These are phyloP conservation scores for Boletellus dicymbophilus DNA, from an alignment of 1,284 basidiomycete species.

Conservation along the genomic window DNA sequence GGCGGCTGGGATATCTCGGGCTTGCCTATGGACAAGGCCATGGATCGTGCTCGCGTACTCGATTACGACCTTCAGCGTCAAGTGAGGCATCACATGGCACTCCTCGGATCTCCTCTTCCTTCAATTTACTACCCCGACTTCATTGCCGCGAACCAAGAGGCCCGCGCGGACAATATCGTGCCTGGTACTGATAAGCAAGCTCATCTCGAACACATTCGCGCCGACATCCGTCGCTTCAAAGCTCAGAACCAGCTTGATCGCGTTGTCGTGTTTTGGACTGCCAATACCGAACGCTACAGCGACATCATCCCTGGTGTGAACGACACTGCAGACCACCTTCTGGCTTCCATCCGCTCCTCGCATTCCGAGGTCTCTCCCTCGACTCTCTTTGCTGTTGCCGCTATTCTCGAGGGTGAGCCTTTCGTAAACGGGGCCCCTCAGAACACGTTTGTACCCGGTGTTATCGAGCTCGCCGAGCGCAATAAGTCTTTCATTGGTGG, in stretches of 20 bases:
- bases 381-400: slow-evolving; percentile 93
- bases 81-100: slow-evolving; percentile 84
- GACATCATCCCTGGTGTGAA: slow-evolving; percentile 95
- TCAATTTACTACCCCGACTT: slow-evolving; percentile 97
- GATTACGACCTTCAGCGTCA: slow-evolving; percentile 98
- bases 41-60: slow-evolving; percentile 92
- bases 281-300: slow-evolving; percentile 98
- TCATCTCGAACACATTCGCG: slow-evolving; percentile 92
- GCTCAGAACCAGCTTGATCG: slow-evolving; percentile 81
- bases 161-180: slow-evolving; percentile 92
- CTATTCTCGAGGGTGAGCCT: slow-evolving; percentile 93
- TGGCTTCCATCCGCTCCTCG: slow-evolving; percentile 80
- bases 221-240: slow-evolving; percentile 96
- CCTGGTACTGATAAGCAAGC: slow-evolving; percentile 86
- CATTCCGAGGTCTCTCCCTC: slow-evolving; percentile 96
- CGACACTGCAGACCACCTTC: slow-evolving; percentile 90
- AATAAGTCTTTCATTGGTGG: slow-evolving; percentile 94
- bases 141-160: slow-evolving; percentile 97
- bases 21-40: slow-evolving; percentile 85
- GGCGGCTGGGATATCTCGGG: slow-evolving; percentile 99
- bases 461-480: slow-evolving; percentile 90
- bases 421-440: slow-evolving; percentile 99
- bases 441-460: slow-evolving; percentile 99
- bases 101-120: slow-evolving; percentile 84
- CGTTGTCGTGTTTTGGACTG: slow-evolving; percentile 95